These are phyloP conservation scores for Fimicolochytrium jonesii DNA, from an alignment of 192 early-diverging fungal genomes.

Conservation along the genomic window DNA sequence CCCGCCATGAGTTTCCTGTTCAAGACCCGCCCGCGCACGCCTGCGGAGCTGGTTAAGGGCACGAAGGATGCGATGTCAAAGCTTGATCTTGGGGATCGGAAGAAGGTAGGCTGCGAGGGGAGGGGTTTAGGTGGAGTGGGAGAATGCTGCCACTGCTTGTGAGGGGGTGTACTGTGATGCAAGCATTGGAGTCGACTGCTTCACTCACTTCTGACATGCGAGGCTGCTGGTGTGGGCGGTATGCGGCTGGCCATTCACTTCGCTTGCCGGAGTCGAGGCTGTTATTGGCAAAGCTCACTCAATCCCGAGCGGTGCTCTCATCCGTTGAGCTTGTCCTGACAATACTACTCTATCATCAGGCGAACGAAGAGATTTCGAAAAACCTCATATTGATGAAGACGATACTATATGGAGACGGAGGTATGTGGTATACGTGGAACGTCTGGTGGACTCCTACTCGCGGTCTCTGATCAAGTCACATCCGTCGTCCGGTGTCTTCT, in stretches of 20 bases:
- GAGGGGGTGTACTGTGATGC: neutral
- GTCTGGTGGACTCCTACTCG: neutral
- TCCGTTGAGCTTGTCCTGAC: too few relatives aligned
- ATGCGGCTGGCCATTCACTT: too few relatives aligned
- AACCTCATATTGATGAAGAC: slow-evolving; percentile 88
- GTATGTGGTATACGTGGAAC: slow-evolving; percentile 34
- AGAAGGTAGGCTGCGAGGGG: slow-evolving; percentile 63
- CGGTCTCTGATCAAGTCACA: neutral
- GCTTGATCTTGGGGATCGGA: slow-evolving; percentile 66
- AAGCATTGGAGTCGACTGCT: too few relatives aligned
- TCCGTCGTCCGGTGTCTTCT: neutral
- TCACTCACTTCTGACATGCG: too few relatives aligned
- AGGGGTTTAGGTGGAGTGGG: too few relatives aligned
- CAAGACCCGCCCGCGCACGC: slow-evolving; percentile 37
- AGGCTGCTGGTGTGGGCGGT: too few relatives aligned
- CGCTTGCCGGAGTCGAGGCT: too few relatives aligned
- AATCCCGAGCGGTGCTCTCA: too few relatives aligned
- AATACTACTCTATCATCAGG: too few relatives aligned
- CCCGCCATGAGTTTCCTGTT: slow-evolving; percentile 28
- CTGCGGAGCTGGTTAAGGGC: slow-evolving; percentile 82
- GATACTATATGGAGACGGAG: slow-evolving; percentile 93
- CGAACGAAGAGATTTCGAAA: slow-evolving; percentile 96
- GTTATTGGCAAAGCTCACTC: too few relatives aligned
- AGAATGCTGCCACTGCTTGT: neutral
- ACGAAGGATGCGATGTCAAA: slow-evolving; percentile 80